phyloP scores from a whole-genome alignment of 495 filamentous ascomycete genomes.

The Venustampulla echinocandica region DNA sequence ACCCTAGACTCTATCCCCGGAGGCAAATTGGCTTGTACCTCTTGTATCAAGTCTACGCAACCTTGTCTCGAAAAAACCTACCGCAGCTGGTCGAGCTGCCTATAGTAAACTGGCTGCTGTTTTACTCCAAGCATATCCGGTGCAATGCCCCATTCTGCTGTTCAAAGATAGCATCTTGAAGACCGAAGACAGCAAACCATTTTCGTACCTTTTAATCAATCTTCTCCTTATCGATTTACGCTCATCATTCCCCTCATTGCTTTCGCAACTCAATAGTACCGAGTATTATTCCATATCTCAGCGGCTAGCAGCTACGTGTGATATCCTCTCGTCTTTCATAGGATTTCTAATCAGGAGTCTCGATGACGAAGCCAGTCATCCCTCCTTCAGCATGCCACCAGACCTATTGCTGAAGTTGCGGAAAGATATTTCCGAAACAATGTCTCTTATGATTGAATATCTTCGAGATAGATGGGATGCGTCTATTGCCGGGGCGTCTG shows the following conservation, averaged over 20 bases:
- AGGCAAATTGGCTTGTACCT: slow-evolving; percentile 34
- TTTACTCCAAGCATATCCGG: slow-evolving; percentile 44
- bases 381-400: slow-evolving; percentile 31
- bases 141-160: slow-evolving; percentile 33
- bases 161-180: slow-evolving; percentile 28
- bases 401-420: slow-evolving; percentile 50
- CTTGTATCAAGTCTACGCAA: slow-evolving; percentile 32
- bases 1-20: slow-evolving; percentile 23
- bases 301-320: slow-evolving; percentile 50
- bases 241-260: slow-evolving; percentile 49
- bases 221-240: slow-evolving; percentile 53
- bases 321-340: slow-evolving; percentile 50
- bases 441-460: slow-evolving; percentile 52
- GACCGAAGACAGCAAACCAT: slow-evolving; percentile 36
- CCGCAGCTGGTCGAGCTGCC: slow-evolving; percentile 34
- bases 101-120: slow-evolving; percentile 41
- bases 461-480: slow-evolving; percentile 58
- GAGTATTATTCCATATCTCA: slow-evolving; percentile 37
- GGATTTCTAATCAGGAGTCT: slow-evolving; percentile 43
- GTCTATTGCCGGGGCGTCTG: slow-evolving; percentile 42
- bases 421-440: slow-evolving; percentile 46
- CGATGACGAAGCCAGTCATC: slow-evolving; percentile 25
- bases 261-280: slow-evolving; percentile 42
- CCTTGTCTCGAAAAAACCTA: slow-evolving; percentile 39
- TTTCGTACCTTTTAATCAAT: slow-evolving; percentile 51